A percentile compares a stretch with the other conserved stretches of the same genome.
phyloP scores from a whole-genome alignment of 75 land plant species.

The Selaginella moellendorffii region DNA sequence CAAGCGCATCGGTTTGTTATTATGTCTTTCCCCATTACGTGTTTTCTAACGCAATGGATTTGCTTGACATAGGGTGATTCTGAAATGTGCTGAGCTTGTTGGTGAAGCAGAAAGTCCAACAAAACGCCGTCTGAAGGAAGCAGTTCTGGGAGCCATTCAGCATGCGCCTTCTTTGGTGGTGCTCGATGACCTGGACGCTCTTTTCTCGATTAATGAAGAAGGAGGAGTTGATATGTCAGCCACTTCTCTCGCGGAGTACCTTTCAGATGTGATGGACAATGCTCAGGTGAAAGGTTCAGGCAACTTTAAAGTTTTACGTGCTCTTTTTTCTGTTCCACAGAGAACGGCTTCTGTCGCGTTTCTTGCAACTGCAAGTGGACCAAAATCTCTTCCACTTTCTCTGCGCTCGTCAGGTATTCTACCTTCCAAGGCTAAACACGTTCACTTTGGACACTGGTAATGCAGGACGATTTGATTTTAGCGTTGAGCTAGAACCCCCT shows the following conservation, averaged over 20 bases:
- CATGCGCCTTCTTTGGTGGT: slow-evolving; percentile 72
- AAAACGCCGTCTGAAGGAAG: slow-evolving; percentile 31
- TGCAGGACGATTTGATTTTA: slow-evolving; percentile 87
- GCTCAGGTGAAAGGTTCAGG: slow-evolving; percentile 57
- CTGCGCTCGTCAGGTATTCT: slow-evolving; percentile 54
- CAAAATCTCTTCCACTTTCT: slow-evolving; percentile 45
- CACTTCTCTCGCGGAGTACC: slow-evolving; percentile 39
- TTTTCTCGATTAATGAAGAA: slow-evolving; percentile 39
- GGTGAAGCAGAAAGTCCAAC: slow-evolving; percentile 45
- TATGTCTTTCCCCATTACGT: not conserved
- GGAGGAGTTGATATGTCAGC: slow-evolving; percentile 59
- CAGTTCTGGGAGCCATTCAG: slow-evolving; percentile 56
- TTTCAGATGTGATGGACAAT: slow-evolving; percentile 63
- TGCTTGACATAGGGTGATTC: slow-evolving; percentile 44
- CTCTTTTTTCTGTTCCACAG: not conserved
- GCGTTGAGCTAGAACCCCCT: slow-evolving; percentile 69
- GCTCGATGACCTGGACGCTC: slow-evolving; percentile 79
- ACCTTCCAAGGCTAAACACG: not conserved
- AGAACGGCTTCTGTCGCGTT: slow-evolving; percentile 35
- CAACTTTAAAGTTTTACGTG: not conserved
- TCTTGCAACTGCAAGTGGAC: slow-evolving; percentile 50
- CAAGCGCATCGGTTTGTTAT: slow-evolving; percentile 60
- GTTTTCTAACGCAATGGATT: not conserved
- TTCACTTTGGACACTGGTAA: not conserved
- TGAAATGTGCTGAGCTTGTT: slow-evolving; percentile 52